Evolutionary conservation across 345 rosid genomes (phyloP).

Genomic region (Dimocarpus longan): DNA sequence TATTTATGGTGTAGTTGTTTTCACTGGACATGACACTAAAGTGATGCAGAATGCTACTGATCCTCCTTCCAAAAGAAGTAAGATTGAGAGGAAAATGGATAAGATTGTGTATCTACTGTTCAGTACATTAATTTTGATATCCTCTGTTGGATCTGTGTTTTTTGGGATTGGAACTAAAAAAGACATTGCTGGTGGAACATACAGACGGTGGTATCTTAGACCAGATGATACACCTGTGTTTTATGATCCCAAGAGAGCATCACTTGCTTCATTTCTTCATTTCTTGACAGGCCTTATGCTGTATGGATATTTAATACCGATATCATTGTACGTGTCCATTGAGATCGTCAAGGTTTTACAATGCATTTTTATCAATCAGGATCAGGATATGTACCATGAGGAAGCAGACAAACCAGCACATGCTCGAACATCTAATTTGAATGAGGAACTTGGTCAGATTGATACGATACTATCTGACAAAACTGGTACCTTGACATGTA

Average conservation of each 20-base stretch:
- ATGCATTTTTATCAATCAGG: conserved; percentile 86
- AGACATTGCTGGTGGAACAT: conserved; percentile 49
- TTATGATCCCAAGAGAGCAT: conserved; percentile 56
- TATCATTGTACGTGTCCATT: conserved; percentile 81
- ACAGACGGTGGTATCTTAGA: conserved; percentile 79
- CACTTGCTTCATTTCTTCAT: conserved; percentile 72
- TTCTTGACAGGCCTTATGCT: conserved; percentile 90
- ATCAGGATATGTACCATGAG: conserved; percentile 66
- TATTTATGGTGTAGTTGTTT: conserved; percentile 69
- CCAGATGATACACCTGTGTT: conserved; percentile 64
- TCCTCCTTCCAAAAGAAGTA: conserved; percentile 93
- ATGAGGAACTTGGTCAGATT: conserved; percentile 95
- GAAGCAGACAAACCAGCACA: conserved; percentile 69
- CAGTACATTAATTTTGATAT: conserved; percentile 61
- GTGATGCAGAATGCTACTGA: conserved; percentile 90
- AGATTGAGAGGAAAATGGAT: conserved; percentile 88
- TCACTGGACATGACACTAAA: conserved; percentile 93
- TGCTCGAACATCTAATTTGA: conserved; percentile 89
- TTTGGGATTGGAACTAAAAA: conserved; percentile 62
- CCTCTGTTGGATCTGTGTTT: conserved; percentile 65
- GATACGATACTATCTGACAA: conserved; percentile 84
- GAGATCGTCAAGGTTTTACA: conserved; percentile 92
- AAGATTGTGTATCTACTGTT: conserved; percentile 83
- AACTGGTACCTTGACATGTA: conserved; percentile 94
- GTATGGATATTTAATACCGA: conserved; percentile 91